A percentile compares a stretch with the other conserved stretches of the same genome.
Conservation (phyloP, 495 filamentous ascomycete species). For the Penicillium longicatenatum region DNA sequence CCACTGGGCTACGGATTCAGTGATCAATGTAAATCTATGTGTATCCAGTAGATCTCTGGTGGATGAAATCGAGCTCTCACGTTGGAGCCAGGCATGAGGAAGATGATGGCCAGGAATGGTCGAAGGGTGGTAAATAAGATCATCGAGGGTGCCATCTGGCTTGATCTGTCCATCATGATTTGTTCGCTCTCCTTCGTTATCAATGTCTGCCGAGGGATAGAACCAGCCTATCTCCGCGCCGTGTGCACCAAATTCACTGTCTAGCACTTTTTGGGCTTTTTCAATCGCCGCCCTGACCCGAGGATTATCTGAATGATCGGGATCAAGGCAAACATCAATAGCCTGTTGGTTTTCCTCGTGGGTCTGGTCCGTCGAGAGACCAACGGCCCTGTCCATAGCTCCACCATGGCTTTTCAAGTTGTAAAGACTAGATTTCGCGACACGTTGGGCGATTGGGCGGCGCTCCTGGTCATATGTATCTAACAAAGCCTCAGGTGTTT, state of each 20-base stretch:
- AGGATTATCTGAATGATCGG: neutral
- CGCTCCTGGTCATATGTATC: conserved; percentile 31
- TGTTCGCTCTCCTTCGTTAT: too few relatives aligned
- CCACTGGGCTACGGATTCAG: too few relatives aligned
- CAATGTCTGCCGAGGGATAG: neutral
- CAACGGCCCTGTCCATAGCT: conserved; percentile 14
- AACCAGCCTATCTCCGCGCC: conserved; percentile 15
- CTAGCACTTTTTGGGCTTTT: conserved; percentile 7
- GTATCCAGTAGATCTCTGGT: conserved; percentile 1
- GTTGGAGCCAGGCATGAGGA: conserved; percentile 12
- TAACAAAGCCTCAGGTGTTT: conserved; percentile 13
- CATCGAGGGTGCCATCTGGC: conserved; percentile 4
- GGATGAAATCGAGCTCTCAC: neutral
- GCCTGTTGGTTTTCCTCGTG: conserved; percentile 5
- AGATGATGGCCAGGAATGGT: conserved; percentile 18
- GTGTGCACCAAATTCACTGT: conserved; percentile 13
- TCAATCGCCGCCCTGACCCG: neutral
- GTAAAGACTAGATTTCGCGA: conserved; percentile 10
- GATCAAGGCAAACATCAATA: conserved; percentile 6
- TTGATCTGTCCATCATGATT: too few relatives aligned
- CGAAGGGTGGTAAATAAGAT: conserved; percentile 9
- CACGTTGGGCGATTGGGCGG: conserved; percentile 25
- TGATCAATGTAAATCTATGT: too few relatives aligned
- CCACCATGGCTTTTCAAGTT: conserved; percentile 9
- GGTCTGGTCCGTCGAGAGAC: neutral